phyloP scores from a whole-genome alignment of 2,329 filamentous ascomycete species.

The Hymenoscyphus occultus region DNA sequence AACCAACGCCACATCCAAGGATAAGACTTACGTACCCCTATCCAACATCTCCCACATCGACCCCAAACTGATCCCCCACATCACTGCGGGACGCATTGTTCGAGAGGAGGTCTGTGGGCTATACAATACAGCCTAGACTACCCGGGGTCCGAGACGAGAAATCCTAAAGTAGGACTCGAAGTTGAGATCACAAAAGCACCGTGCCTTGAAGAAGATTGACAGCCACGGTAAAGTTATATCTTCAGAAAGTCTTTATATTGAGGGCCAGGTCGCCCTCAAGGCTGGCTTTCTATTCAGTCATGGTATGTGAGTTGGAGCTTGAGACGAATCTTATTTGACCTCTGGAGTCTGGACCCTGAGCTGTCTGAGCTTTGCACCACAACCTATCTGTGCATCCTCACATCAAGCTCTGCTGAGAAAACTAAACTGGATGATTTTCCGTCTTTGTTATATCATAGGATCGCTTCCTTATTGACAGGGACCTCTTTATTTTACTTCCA shows the following conservation, averaged over 20 bases:
- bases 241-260: background rate
- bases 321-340: background rate
- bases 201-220: background rate
- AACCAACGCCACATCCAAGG: background rate
- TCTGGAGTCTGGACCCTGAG: background rate
- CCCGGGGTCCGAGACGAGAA: conserved; percentile 1
- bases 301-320: background rate
- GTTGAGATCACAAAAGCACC: background rate
- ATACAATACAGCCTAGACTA: background rate
- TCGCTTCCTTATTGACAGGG: background rate
- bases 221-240: background rate
- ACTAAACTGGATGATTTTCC: background rate
- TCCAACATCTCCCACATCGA: background rate
- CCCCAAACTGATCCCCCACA: background rate
- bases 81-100: background rate
- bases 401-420: background rate
- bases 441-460: background rate
- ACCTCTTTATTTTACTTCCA: background rate
- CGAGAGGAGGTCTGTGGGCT: conserved; percentile 2
- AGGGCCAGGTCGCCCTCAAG: too few relatives aligned
- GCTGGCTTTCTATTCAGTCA: background rate
- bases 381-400: too few relatives aligned
- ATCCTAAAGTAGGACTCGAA: background rate
- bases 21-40: background rate
- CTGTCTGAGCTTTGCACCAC: background rate